phyloP scores from a whole-genome alignment of 2,329 filamentous ascomycete genomes.

The Thielaviopsis punctulata region DNA sequence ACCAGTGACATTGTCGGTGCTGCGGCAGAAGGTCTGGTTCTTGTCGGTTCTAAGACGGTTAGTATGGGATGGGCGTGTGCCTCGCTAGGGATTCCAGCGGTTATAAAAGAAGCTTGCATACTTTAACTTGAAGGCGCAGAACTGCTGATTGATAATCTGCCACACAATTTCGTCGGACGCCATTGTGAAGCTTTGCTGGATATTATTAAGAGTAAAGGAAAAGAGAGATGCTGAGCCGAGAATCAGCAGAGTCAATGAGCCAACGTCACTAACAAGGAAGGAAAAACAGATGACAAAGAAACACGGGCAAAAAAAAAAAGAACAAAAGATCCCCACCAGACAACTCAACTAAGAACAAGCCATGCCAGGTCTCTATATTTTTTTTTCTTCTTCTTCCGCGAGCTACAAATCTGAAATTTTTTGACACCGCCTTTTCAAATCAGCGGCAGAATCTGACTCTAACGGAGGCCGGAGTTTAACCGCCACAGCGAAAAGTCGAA shows the following conservation, averaged over 20 bases:
- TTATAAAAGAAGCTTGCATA: conserved; percentile 24
- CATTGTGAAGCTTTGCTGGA: conserved; percentile 32
- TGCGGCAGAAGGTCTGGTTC: conserved; percentile 84
- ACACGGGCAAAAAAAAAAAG: conserved; percentile 3
- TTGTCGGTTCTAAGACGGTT: conserved; percentile 48
- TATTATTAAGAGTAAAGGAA: neutral
- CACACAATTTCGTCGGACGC: conserved; percentile 93
- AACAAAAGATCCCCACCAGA: neutral
- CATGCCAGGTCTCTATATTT: neutral
- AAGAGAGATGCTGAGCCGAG: neutral
- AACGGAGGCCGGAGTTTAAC: conserved; percentile 6
- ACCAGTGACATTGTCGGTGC: conserved; percentile 76
- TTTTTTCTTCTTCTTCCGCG: neutral
- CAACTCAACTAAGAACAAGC: neutral
- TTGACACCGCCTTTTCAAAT: conserved; percentile 11
- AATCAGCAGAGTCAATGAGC: neutral
- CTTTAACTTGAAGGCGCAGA: conserved; percentile 92
- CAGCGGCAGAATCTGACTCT: conserved; percentile 9
- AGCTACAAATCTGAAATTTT: conserved; percentile 11
- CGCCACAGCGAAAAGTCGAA: conserved; percentile 1
- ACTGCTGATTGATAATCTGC: conserved; percentile 91
- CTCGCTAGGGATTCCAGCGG: too few species aligned
- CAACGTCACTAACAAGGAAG: too few species aligned
- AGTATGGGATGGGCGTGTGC: too few species aligned
- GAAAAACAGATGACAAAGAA: neutral